These are phyloP conservation scores for Mixia osmundae DNA, from an alignment of 1,284 basidiomycete genomes.

Conservation along the genomic window DNA sequence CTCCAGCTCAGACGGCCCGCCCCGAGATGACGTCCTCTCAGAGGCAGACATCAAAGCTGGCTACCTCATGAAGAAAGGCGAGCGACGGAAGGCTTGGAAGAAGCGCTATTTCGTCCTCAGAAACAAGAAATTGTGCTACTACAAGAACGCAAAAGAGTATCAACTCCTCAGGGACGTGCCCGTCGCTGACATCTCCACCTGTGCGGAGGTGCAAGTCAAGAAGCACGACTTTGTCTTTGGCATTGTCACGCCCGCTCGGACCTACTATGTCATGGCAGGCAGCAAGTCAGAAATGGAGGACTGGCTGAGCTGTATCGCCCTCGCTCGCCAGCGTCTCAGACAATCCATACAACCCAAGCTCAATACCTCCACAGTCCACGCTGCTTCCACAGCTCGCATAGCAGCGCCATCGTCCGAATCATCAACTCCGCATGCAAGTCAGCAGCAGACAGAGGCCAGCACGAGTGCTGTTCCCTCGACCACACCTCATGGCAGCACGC, in stretches of 20 bases:
- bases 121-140: constrained; percentile 76
- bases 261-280: constrained; percentile 76
- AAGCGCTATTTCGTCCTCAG: constrained; percentile 95
- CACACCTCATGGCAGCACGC: no score
- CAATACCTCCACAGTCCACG: not conserved
- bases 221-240: constrained; percentile 75
- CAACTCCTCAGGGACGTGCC: constrained; percentile 73
- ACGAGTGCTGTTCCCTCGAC: no score
- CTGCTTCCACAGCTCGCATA: not conserved
- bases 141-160: constrained; percentile 83
- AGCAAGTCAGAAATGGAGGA: constrained; percentile 43
- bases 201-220: constrained; percentile 67
- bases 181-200: constrained; percentile 69
- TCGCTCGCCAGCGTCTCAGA: constrained; percentile 2
- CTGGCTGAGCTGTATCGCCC: constrained; percentile 38
- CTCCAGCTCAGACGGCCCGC: no score
- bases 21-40: constrained; percentile 27
- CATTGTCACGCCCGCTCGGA: constrained; percentile 69
- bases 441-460: no score
- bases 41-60: constrained; percentile 57
- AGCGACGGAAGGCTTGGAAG: constrained; percentile 91
- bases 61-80: constrained; percentile 86
- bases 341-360: not conserved
- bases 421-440: no score
- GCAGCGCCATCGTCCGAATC: not conserved